A percentile compares a stretch with the other conserved stretches of the same genome.
phyloP scores from a whole-genome alignment of 208 protist species.

The Lotmaria passim region DNA sequence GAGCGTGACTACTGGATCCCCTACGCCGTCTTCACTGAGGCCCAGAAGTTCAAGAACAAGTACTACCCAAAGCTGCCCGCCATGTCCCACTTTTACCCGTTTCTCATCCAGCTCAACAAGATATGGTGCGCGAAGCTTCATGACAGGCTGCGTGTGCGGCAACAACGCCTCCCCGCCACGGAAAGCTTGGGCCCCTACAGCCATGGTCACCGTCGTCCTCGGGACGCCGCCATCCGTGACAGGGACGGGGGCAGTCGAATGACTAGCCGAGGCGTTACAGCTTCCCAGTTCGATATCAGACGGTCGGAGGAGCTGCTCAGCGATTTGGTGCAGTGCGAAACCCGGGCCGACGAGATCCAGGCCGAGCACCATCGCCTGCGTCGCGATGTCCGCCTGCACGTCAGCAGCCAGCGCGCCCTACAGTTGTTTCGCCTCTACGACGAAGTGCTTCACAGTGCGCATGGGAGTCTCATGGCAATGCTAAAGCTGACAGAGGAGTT shows the following conservation, averaged over 20 bases:
- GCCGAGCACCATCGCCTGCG: conserved; percentile 62
- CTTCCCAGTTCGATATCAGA: background rate
- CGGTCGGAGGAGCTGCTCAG: conserved; percentile 19
- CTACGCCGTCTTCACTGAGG: conserved; percentile 72
- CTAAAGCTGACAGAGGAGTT: conserved; percentile 33
- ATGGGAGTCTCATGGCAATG: conserved; percentile 39
- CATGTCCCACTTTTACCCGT: conserved; percentile 82
- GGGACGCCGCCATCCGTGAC: background rate
- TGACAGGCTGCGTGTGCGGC: conserved; percentile 50
- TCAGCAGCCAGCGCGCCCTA: conserved; percentile 70
- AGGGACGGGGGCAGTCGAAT: conserved; percentile 3
- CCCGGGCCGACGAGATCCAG: conserved; percentile 33
- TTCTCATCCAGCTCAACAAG: conserved; percentile 77
- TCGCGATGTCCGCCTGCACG: conserved; percentile 69
- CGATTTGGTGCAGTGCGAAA: conserved; percentile 17
- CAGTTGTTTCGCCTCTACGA: conserved; percentile 78
- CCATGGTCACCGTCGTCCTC: conserved; percentile 3
- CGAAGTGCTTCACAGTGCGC: conserved; percentile 40
- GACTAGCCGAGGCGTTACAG: conserved; percentile 1
- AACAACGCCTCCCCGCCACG: no score
- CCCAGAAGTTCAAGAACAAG: conserved; percentile 86
- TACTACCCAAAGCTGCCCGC: conserved; percentile 72
- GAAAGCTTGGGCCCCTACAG: conserved; percentile 24
- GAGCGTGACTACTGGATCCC: conserved; percentile 90
- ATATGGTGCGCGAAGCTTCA: conserved; percentile 78